Conservation (phyloP, 225 moss, liverwort and hornwort species). For the Takakia lepidozioides region DNA sequence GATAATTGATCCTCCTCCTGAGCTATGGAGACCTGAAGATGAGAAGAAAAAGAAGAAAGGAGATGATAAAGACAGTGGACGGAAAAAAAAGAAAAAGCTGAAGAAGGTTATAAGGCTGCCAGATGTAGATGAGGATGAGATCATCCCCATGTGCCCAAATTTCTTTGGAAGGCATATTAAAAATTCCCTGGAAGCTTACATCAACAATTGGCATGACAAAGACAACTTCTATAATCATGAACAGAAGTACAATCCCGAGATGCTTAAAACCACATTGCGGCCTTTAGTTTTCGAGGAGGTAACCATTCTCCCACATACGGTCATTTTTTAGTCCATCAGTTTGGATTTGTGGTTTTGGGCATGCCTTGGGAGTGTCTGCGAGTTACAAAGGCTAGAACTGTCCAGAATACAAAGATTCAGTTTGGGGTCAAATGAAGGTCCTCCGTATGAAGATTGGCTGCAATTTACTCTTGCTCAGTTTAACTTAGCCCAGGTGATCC, state of each 20-base stretch:
- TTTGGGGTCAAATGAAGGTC: no score
- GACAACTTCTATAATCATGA: conserved; percentile 74
- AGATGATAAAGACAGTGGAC: conserved; percentile 6
- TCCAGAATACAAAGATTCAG: no score
- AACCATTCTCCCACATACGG: neutral
- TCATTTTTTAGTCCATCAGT: no score
- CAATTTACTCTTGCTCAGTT: no score
- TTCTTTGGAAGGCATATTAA: conserved; percentile 63
- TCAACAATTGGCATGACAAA: conserved; percentile 76
- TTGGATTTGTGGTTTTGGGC: no score
- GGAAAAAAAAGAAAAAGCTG: conserved; percentile 23
- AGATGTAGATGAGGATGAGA: conserved; percentile 10
- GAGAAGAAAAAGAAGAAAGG: conserved; percentile 55
- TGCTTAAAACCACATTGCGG: conserved; percentile 54
- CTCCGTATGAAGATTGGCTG: no score
- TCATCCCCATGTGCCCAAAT: conserved; percentile 55
- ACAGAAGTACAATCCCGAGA: conserved; percentile 58
- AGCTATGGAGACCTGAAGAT: conserved; percentile 57
- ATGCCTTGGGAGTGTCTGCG: no score
- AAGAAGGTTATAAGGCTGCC: conserved; percentile 54
- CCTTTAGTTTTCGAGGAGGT: conserved; percentile 85
- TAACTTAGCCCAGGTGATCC: no score
- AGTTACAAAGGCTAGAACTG: no score
- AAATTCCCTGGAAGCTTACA: conserved; percentile 42
- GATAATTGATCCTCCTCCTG: conserved; percentile 67